These are phyloP conservation scores for Zygosaccharomyces rouxii DNA, from an alignment of 805 yeast genomes.

Conservation along the genomic window DNA sequence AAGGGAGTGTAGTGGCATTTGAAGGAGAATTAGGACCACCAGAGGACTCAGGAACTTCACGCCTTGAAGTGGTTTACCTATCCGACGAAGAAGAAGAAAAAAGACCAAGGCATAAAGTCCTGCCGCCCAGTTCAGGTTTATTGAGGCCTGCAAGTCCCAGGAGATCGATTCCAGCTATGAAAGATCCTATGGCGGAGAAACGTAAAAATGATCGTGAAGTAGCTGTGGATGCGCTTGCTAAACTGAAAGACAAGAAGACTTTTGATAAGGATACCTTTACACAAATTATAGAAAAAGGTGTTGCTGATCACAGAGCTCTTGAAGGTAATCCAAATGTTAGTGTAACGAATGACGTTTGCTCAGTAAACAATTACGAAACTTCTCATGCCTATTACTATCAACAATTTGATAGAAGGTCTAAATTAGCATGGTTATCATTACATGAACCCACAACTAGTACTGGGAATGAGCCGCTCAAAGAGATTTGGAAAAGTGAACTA, in stretches of 20 bases:
- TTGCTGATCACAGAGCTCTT: conserved; percentile 23
- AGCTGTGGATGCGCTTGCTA: conserved; percentile 12
- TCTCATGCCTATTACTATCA: conserved; percentile 24
- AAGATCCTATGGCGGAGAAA: conserved; percentile 17
- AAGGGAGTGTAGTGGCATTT: conserved; percentile 3
- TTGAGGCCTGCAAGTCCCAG: conserved; percentile 6
- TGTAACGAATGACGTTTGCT: conserved; percentile 31
- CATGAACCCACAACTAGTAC: conserved; percentile 3
- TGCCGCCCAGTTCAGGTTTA: conserved; percentile 2
- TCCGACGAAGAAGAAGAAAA: conserved; percentile 2
- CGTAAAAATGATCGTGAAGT: conserved; percentile 19
- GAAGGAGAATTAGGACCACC: conserved; percentile 5
- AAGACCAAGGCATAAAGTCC: not conserved
- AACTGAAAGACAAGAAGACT: conserved; percentile 6
- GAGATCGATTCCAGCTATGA: not conserved
- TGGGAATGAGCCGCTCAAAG: conserved; percentile 4
- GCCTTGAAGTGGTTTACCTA: conserved; percentile 2
- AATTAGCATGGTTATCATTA: conserved; percentile 14
- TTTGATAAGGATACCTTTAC: conserved; percentile 12
- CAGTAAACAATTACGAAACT: conserved; percentile 25
- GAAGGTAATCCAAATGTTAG: conserved; percentile 16
- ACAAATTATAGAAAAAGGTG: conserved; percentile 21
- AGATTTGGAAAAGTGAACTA: conserved; percentile 17
- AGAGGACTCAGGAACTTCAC: conserved; percentile 3
- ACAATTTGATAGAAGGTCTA: conserved; percentile 23